Evolutionary conservation across 768 basidiomycete genomes (phyloP), one percentile per base, ranked within the genome.

Genomic region (Suillus lakei): DNA sequence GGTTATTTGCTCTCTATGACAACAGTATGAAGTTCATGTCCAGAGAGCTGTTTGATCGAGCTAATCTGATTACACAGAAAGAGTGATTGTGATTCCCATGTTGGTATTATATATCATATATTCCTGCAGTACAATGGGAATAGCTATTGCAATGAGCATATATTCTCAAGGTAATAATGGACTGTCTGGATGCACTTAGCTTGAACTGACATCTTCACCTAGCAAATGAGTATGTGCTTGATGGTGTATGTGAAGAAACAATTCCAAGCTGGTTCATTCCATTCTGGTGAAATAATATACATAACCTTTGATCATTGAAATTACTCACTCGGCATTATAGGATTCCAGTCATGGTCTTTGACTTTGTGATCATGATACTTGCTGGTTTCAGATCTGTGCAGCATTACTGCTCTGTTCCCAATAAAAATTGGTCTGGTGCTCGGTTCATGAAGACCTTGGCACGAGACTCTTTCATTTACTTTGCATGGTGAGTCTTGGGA

Each of bases 391-490:
- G 59, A 63, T 63, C 62, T 23, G 16, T 63, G n/a, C 62, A 63
- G 15, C n/a, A 56, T n/a, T 63, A 63, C n/a, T 13, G 16, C 23
- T 54, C 15, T 58, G 51, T 63, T 26, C 62, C 62, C 26, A 21
- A 63, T 38, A 63, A 63, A 38, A 36, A 23, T 30, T 59, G 62
- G 62, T 63, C 39, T 34, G 51, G 62, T 8, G 62, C 62, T 36
- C 62, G 54, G 16, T 54, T 63, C 10, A 32, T 60, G 51, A 56
- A 26, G 50, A 26, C 21, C 26, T 30, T 63, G 51, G 62, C 62
- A 26, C 53, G 62, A 60, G 62, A 63, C 41, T 63, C 62, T 30
- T 63, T 63, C 16, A 16, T 63, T n/a, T 63, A 55, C 28, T 63
- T 63, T 56, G 50, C 53, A 21, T 36, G 32, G 62, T 59, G 30